Conservation (phyloP, 1,284 basidiomycete species). For the Papiliotrema fonsecae region DNA sequence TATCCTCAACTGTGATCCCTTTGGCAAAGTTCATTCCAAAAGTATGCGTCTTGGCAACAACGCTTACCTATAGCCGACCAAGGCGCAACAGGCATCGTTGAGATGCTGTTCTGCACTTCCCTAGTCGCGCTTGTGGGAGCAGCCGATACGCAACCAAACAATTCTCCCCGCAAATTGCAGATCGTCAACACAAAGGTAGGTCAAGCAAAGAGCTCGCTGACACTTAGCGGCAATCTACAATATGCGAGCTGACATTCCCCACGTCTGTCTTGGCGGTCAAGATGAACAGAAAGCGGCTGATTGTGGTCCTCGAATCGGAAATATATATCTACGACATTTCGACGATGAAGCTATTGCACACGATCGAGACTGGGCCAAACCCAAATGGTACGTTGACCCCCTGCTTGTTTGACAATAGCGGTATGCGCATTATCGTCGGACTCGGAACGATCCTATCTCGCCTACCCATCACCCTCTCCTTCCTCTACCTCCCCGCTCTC, state of each 20-base stretch:
- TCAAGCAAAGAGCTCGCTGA: not conserved
- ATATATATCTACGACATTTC: slow-evolving; percentile 99
- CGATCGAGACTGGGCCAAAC: slow-evolving; percentile 94
- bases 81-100: slow-evolving; percentile 89
- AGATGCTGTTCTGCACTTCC: slow-evolving; percentile 99
- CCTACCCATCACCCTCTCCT: slow-evolving; percentile 90
- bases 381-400: slow-evolving; percentile 65
- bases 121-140: slow-evolving; percentile 94
- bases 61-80: slow-evolving; percentile 59
- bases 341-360: slow-evolving; percentile 95
- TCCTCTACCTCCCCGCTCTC: slow-evolving; percentile 61
- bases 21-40: slow-evolving; percentile 90
- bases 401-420: slow-evolving; percentile 52
- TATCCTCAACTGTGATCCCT: slow-evolving; percentile 97
- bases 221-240: slow-evolving; percentile 86
- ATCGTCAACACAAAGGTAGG: slow-evolving; percentile 94
- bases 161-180: slow-evolving; percentile 85
- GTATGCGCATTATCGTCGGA: slow-evolving; percentile 92
- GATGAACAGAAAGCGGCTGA: slow-evolving; percentile 90
- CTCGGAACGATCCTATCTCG: slow-evolving; percentile 93
- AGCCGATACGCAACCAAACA: slow-evolving; percentile 72
- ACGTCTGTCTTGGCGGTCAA: slow-evolving; percentile 94
- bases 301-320: slow-evolving; percentile 90
- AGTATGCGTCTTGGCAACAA: slow-evolving; percentile 55
- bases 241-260: slow-evolving; percentile 96